Evolutionary conservation across 306 rosid genomes (phyloP), one percentile per base, ranked within the genome.

Genomic region (Begonia fuchsioides): DNA sequence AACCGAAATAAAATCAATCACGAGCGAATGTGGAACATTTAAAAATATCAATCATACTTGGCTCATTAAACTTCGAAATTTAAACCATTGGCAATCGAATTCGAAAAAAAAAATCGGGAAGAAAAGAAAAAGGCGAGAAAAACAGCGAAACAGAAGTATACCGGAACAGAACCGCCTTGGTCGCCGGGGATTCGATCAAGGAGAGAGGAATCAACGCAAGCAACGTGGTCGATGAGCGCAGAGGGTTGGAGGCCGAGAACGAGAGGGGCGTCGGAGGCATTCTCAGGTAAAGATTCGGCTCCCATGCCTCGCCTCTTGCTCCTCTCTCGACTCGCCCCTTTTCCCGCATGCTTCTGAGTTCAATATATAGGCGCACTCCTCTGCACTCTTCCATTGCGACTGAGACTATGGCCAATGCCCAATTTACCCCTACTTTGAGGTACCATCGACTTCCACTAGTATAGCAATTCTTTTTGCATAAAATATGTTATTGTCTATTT

Each of bases 131-230:
- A 18, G 44, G 15, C 6, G 6, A 15, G 8, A 49, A 41, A 17
- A 11, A 26, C 6, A 7, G 5, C 12, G 43, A 10, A 7, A 41
- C 12, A 11, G 51, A 50, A 16, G 17, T 1, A 32, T 71, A 90
- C 98, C 15, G 98, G 82, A 16, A 71, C 39, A 64, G 98, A 90
- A 68, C 95, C 98, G 32, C 98, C 98, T 44, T 76, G 93, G 45
- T 90, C 95, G 52, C 92, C 95, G 44, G 85, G 76, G 44, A 90
- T 76, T 49, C 64, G 77, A 38, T 77, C 70, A 53, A 90, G 94
- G 56, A 79, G 48, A 49, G 93, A 73, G 43, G 50, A 55, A 52
- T 75, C 77, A 12, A 81, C 83, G 48, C 61, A 77, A 41, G 94
- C 87, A 16, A 81, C 74, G 67, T 52, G 84, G 70, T 90, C 98